Conservation (phyloP, 345 rosid species). For the Turritis glabra region DNA sequence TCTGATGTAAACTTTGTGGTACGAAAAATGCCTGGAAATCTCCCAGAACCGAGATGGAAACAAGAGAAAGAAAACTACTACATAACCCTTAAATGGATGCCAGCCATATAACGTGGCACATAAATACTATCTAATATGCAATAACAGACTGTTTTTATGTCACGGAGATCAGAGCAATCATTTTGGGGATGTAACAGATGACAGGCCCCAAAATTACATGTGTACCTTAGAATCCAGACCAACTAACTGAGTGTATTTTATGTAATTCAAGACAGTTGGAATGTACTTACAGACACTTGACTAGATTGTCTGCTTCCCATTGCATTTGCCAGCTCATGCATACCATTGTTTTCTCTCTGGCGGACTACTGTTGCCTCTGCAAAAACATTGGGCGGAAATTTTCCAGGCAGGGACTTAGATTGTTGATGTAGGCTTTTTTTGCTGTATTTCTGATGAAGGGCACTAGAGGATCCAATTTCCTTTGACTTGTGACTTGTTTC, state of each 20-base stretch:
- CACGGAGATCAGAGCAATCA: slow-evolving; percentile 5
- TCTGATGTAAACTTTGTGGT: not conserved
- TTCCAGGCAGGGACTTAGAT: slow-evolving; percentile 54
- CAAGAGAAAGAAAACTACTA: slow-evolving; percentile 26
- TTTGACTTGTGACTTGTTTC: slow-evolving; percentile 50
- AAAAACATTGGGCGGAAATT: slow-evolving; percentile 22
- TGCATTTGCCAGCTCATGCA: slow-evolving; percentile 57
- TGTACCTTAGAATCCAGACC: not conserved
- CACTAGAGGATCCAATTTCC: slow-evolving; percentile 52
- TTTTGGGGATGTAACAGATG: not conserved
- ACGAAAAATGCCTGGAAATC: slow-evolving; percentile 1
- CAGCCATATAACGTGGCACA: slow-evolving; percentile 2
- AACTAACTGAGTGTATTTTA: not conserved
- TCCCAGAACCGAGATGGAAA: slow-evolving; percentile 15
- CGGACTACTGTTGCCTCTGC: slow-evolving; percentile 39
- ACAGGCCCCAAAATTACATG: slow-evolving; percentile 3
- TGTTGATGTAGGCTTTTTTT: slow-evolving; percentile 53
- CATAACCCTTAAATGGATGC: not conserved
- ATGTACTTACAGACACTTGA: slow-evolving; percentile 59
- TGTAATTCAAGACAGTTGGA: not conserved
- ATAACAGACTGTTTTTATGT: not conserved
- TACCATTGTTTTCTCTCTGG: slow-evolving; percentile 56
- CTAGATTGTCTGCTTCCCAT: slow-evolving; percentile 53
- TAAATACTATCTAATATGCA: slow-evolving; percentile 10
- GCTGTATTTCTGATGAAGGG: slow-evolving; percentile 47